These are phyloP conservation scores for Seminavis robusta DNA, from an alignment of 108 stramenopile genomes.

Conservation along the genomic window DNA sequence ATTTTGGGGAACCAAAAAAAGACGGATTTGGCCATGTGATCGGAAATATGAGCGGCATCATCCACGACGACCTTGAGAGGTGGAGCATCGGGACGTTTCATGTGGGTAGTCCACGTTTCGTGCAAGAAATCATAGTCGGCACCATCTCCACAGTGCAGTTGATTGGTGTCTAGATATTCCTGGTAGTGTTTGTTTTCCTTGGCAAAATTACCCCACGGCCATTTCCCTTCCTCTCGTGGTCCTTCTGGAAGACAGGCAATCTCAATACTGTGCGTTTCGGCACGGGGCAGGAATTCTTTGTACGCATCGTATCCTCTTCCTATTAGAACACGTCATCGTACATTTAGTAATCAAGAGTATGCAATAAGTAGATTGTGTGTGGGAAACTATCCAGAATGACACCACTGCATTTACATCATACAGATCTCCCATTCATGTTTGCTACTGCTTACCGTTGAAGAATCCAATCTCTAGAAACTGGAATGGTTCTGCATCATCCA, in stretches of 20 bases:
- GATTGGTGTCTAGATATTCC: conserved; percentile 22
- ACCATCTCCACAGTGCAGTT: too few relatives aligned
- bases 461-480: conserved; percentile 66
- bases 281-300: conserved; percentile 35
- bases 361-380: background rate
- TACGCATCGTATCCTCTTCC: conserved; percentile 21
- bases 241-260: conserved; percentile 46
- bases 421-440: conserved; percentile 4
- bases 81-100: conserved; percentile 31
- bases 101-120: too few relatives aligned
- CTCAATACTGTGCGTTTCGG: conserved; percentile 48
- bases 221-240: conserved; percentile 48
- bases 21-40: conserved; percentile 46
- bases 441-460: conserved; percentile 31
- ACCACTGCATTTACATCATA: conserved; percentile 17
- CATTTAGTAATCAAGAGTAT: background rate
- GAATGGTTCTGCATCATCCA: conserved; percentile 31
- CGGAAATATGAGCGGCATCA: conserved; percentile 44
- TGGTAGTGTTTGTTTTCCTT: conserved; percentile 32
- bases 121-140: too few relatives aligned
- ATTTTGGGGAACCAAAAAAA: conserved; percentile 64
- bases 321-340: too few relatives aligned
- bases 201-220: conserved; percentile 65
- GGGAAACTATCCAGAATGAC: background rate
- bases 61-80: conserved; percentile 60